Conservation (phyloP, 164 flowering plant genomes). For the Malania oleifera region DNA sequence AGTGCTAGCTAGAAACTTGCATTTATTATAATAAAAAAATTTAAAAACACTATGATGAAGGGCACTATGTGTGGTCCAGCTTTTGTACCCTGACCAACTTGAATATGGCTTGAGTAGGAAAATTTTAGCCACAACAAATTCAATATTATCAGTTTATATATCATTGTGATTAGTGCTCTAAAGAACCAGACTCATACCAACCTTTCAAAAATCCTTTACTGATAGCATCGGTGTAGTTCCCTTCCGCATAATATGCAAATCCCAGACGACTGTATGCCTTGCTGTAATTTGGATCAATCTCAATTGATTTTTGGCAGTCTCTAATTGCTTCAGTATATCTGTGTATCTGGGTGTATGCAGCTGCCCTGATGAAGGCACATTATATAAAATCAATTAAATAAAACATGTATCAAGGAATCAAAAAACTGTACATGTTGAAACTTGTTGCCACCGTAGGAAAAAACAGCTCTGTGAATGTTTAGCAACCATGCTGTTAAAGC, state of each 20-base stretch:
- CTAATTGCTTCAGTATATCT: slow-evolving; percentile 61
- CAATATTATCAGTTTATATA: neutral
- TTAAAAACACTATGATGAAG: no score
- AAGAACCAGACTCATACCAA: slow-evolving; percentile 21
- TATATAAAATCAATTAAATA: neutral
- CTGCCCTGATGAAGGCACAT: slow-evolving; percentile 60
- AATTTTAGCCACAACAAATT: neutral
- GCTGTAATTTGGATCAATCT: slow-evolving; percentile 74
- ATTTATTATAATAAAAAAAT: no score
- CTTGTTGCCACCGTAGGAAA: neutral
- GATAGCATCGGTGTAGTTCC: slow-evolving; percentile 78
- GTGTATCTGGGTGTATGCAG: slow-evolving; percentile 80
- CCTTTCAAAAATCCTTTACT: slow-evolving; percentile 76
- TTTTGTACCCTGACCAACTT: no score
- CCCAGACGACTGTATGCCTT: slow-evolving; percentile 97
- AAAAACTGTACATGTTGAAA: no score
- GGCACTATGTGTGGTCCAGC: no score
- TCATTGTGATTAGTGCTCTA: neutral
- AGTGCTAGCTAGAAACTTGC: no score
- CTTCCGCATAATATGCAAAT: slow-evolving; percentile 81
- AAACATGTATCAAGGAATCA: neutral
- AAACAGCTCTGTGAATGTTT: no score
- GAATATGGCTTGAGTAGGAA: no score
- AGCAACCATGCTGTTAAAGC: no score
- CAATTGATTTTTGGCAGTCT: slow-evolving; percentile 70